phyloP scores from a whole-genome alignment of 2,329 filamentous ascomycete genomes.

The Fusarium siculi region DNA sequence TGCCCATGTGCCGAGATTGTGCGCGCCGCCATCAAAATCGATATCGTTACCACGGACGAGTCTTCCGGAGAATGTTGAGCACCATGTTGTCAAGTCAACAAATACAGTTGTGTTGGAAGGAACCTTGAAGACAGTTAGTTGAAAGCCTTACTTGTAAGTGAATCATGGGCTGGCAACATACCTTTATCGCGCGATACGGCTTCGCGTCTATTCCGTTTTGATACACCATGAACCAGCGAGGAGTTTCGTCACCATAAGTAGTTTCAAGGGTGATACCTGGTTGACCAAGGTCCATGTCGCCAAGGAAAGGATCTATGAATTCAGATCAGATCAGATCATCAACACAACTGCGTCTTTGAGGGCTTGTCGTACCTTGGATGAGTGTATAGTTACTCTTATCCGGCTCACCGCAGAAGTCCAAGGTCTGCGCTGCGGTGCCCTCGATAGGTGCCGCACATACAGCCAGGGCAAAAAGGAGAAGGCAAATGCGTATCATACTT shows the following conservation, averaged over 20 bases:
- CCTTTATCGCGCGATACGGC: conserved; percentile 36
- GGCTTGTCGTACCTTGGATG: conserved; percentile 7
- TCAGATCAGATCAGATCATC: background rate
- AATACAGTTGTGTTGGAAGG: conserved; percentile 31
- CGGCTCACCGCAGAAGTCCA: conserved; percentile 7
- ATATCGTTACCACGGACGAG: conserved; percentile 26
- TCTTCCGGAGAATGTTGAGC: conserved; percentile 28
- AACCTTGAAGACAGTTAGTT: conserved; percentile 5
- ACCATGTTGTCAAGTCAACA: conserved; percentile 21
- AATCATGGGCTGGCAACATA: background rate
- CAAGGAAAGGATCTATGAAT: conserved; percentile 27
- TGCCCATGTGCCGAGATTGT: conserved; percentile 37
- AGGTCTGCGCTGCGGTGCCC: too few species aligned
- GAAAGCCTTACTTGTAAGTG: accelerated
- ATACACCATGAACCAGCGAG: conserved; percentile 37
- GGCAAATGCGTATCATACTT: background rate
- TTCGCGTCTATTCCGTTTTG: conserved; percentile 36
- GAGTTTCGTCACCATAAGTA: background rate
- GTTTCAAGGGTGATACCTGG: conserved; percentile 22
- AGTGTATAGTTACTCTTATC: conserved; percentile 21
- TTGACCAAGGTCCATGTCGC: conserved; percentile 27
- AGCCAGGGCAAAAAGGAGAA: background rate
- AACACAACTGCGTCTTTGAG: background rate
- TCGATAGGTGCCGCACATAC: background rate
- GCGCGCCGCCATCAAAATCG: conserved; percentile 22